Conservation (phyloP, 2,329 filamentous ascomycete genomes). For the Colletotrichum sp. region DNA sequence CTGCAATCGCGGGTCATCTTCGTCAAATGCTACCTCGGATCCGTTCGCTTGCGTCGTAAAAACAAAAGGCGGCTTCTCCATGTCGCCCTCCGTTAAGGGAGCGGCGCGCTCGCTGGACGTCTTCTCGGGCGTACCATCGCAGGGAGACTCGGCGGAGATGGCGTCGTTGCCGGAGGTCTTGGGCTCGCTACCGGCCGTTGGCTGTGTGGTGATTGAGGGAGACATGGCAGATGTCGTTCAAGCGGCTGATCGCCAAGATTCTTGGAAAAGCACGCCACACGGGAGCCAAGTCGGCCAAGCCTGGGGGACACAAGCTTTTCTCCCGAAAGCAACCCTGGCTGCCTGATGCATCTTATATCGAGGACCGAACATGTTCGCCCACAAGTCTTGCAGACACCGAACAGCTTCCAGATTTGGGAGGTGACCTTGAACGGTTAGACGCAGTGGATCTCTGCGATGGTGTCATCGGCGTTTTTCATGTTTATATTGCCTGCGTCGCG, state of each 20-base stretch:
- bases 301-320: background rate
- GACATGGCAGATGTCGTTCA: constrained; percentile 1
- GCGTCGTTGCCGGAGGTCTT: background rate
- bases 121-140: background rate
- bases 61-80: constrained; percentile 25
- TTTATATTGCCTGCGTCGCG: background rate
- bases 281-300: constrained; percentile 16
- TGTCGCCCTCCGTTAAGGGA: constrained; percentile 24
- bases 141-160: background rate
- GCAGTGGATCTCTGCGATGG: constrained; percentile 7
- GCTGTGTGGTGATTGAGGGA: background rate
- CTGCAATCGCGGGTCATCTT: constrained; percentile 55
- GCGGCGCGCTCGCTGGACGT: constrained; percentile 1
- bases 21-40: constrained; percentile 35
- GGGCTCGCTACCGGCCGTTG: background rate
- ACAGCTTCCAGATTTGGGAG: background rate
- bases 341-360: background rate
- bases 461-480: constrained; percentile 13
- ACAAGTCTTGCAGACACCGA: background rate
- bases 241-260: constrained; percentile 10
- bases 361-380: background rate
- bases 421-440: background rate
- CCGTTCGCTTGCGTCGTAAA: constrained; percentile 22
- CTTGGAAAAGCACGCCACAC: background rate
- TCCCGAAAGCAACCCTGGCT: background rate